A percentile compares a stretch with the other conserved stretches of the same genome.
These are phyloP conservation scores for Apiotrichum brassicae DNA, from an alignment of 1,284 basidiomycete species.

Conservation along the genomic window DNA sequence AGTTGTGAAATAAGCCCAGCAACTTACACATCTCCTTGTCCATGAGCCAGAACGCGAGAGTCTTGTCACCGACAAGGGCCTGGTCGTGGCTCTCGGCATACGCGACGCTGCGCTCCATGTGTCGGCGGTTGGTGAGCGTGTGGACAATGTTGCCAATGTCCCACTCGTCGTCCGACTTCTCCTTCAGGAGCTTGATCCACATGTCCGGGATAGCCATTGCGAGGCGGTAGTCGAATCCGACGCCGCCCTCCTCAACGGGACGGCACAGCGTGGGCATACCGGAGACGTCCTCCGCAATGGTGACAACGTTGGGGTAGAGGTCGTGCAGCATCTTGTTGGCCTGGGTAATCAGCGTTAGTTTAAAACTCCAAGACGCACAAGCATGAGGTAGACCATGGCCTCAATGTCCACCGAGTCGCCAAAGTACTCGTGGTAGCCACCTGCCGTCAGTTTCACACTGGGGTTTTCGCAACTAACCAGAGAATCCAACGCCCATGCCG, in stretches of 20 bases:
- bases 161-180: slow-evolving; percentile 82
- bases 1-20: neutral
- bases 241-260: slow-evolving; percentile 71
- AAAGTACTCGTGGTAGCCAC: slow-evolving; percentile 97
- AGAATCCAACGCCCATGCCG: slow-evolving; percentile 95
- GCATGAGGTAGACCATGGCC: slow-evolving; percentile 91
- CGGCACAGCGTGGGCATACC: slow-evolving; percentile 94
- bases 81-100: slow-evolving; percentile 98
- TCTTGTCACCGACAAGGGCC: slow-evolving; percentile 96
- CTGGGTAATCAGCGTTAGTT: slow-evolving; percentile 49
- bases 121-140: slow-evolving; percentile 82
- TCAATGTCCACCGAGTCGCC: slow-evolving; percentile 77
- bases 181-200: slow-evolving; percentile 99
- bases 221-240: slow-evolving; percentile 95
- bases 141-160: slow-evolving; percentile 79
- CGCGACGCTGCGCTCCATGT: slow-evolving; percentile 85
- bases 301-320: slow-evolving; percentile 72
- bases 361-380: slow-evolving; percentile 58
- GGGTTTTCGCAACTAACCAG: slow-evolving; percentile 48
- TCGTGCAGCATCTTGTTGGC: slow-evolving; percentile 85
- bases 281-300: slow-evolving; percentile 93
- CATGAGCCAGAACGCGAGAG: slow-evolving; percentile 98
- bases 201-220: slow-evolving; percentile 99
- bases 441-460: slow-evolving; percentile 16
- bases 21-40: slow-evolving; percentile 96